Conservation (phyloP, 2,329 filamentous ascomycete genomes). For the Amphichorda felina region DNA sequence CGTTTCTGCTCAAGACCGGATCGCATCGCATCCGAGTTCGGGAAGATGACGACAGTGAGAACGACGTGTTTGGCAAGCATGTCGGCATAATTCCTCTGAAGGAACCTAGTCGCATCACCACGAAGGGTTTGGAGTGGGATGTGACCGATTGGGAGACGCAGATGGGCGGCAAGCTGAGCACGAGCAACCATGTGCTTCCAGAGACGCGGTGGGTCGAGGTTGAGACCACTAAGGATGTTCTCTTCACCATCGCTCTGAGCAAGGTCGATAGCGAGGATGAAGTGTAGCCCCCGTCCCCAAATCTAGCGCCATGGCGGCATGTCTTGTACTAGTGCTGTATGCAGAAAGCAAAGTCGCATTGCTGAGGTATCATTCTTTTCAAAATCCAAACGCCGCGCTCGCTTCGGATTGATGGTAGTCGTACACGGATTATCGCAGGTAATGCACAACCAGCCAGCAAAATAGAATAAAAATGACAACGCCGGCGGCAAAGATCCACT, state of each 20-base stretch:
- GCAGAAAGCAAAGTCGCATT: not conserved
- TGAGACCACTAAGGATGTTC: conserved; percentile 48
- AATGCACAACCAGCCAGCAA: conserved; percentile 85
- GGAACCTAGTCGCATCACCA: conserved; percentile 68
- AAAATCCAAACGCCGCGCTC: conserved; percentile 1
- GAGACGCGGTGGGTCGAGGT: conserved; percentile 49
- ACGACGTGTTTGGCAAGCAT: conserved; percentile 58
- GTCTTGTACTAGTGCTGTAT: not conserved
- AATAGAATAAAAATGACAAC: conserved; percentile 82
- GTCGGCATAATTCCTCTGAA: conserved; percentile 79
- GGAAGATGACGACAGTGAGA: conserved; percentile 23
- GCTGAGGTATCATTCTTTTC: not conserved
- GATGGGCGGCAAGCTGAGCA: conserved; percentile 64
- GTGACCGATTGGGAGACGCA: conserved; percentile 68
- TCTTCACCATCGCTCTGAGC: conserved; percentile 63
- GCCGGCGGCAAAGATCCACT: conserved; percentile 92
- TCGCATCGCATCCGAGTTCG: conserved; percentile 57
- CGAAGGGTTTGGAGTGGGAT: conserved; percentile 81
- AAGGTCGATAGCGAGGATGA: conserved; percentile 22
- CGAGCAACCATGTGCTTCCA: conserved; percentile 64
- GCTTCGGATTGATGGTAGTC: not conserved
- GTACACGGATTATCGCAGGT: conserved; percentile 41
- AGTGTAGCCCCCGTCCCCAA: not conserved
- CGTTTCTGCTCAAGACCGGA: conserved; percentile 65
- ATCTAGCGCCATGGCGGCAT: not conserved